Base-by-base conservation (phyloP, 2,329 filamentous ascomycete genomes). In the Penicillium janthinellum region DNA sequence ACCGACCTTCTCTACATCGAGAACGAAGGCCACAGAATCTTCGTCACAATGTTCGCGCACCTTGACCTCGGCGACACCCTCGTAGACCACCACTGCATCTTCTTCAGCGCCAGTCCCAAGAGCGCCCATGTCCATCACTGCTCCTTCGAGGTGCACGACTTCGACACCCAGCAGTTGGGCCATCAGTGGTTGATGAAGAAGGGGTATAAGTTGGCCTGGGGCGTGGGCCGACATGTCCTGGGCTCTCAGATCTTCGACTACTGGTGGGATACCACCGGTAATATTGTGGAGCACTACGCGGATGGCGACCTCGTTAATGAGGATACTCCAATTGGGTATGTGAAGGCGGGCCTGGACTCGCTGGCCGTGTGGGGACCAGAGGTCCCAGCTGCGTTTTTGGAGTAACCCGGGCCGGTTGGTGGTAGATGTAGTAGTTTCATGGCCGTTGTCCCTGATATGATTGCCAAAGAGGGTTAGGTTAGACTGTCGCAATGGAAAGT, bases 51-150 rank as follows among this genome's bases (percentile, higher is more conserved):
- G 12, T 85, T 85, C 67, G 72, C 75, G 1, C 82, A 84, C 60
- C 76, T 85, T 50, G 83, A 85, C 59, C 75, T 78, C 1, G 82
- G 82, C 0, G 66, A 73, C 0, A 70, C 74, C 0, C 75, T 76
- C 22, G 78, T 81, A 0, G 83, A 85, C 66, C 83, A 85, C 63
- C 83, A 85, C 61, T 77, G 75, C 4, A 81, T 86, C 57, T 85
- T 85, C 73, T 74, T 85, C 64, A 70, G 61, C n/a, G 63, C 66
- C 0, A 68, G 67, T 15, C 51, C 58, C 0, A 65, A 61, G 34
- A 62, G 31, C 28, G 10, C 68, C 0, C 81, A 83, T 61, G 80
- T 84, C 0, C 81, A 84, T 54, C 82, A 84, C 66, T 77, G 75
- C 38, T 75, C 71, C 0, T 84, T 82, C 52, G 82, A 84, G 57